Evolutionary conservation across 306 rosid genomes (phyloP).

Genomic region (Canavalia ensiformis): DNA sequence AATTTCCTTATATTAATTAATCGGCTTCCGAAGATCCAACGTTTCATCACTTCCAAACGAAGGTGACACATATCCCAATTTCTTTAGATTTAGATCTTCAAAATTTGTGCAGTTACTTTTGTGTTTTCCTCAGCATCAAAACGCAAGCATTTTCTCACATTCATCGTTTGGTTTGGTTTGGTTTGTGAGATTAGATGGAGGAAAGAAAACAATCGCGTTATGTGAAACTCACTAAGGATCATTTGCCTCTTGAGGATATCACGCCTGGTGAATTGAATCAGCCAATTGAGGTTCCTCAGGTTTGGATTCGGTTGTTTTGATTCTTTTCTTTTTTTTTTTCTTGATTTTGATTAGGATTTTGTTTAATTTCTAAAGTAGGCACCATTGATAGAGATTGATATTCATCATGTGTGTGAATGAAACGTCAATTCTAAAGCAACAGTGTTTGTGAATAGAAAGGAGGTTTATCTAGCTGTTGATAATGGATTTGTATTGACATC

Average conservation of each 20-base stretch:
- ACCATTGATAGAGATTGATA: background rate
- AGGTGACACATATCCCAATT: background rate
- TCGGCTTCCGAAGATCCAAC: background rate
- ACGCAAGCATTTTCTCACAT: conserved; percentile 30
- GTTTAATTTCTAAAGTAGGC: background rate
- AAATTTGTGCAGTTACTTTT: background rate
- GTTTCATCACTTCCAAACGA: background rate
- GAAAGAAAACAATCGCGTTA: conserved; percentile 68
- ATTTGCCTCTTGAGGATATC: conserved; percentile 63
- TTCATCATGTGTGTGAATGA: background rate
- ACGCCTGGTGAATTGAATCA: conserved; percentile 79
- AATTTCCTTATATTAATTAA: background rate
- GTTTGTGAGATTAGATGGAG: conserved; percentile 67
- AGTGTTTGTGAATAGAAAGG: too few relatives aligned
- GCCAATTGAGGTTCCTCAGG: conserved; percentile 77
- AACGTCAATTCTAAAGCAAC: background rate
- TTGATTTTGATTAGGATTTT: background rate
- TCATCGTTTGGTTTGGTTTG: background rate
- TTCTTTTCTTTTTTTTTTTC: background rate
- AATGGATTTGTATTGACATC: too few relatives aligned
- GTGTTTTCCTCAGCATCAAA: conserved; percentile 36
- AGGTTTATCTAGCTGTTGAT: too few relatives aligned
- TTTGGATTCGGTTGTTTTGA: background rate
- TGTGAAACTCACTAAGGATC: conserved; percentile 66
- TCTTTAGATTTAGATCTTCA: conserved; percentile 38